Evolutionary conservation across 1,139 yeast genomes (phyloP), one percentile per base, ranked within the genome.

Genomic region (Scheffersomyces insectosa): DNA sequence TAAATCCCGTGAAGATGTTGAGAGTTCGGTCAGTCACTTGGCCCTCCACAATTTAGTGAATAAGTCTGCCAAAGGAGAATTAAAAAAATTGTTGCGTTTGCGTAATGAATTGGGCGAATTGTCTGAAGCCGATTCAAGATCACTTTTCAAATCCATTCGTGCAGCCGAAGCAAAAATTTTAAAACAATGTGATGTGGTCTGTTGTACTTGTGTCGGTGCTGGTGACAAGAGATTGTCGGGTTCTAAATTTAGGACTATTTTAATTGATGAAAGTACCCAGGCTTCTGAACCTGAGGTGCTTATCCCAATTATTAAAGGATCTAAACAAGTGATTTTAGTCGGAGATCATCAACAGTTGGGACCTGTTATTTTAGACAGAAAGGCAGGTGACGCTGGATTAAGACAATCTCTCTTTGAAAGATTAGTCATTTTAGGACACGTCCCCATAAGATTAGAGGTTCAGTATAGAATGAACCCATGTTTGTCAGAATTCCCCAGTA

Each of bases 291-390:
- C 97, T 0, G 97, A 89, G 63, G 82, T 87, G 55, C 72, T 91
- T 56, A 88, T 91, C 48, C 97, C 98, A 7, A 80, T 90, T 38
- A 91, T 86, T 2, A 86, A 84, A 54, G 96, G 97, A 28, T 89
- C 96, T 43, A 86, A 86, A 59, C 97, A 90, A 60, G 90, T 89
- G 3, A 81, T 90, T 39, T 70, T 91, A 27, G 97, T 91, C 39
- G 98, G 98, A 56, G 98, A 91, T 62, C 97, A 91, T 63, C 95
- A 88, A 67, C 98, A 91, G 68, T 71, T 90, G 53, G 97, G 97
- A 3, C 97, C 97, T 0, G 95, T 89, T 20, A 85, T 90, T 41
- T 67, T 88, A 48, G 90, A 88, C 57, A 80, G 82, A 56, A 78
- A 77, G 53, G 97, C 96, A 1, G 90, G 85, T 20, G 84, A 85